Evolutionary conservation across 169 alveolate species (phyloP), one percentile per base, ranked within the genome.

Genomic region (Perkinsus marinus): DNA sequence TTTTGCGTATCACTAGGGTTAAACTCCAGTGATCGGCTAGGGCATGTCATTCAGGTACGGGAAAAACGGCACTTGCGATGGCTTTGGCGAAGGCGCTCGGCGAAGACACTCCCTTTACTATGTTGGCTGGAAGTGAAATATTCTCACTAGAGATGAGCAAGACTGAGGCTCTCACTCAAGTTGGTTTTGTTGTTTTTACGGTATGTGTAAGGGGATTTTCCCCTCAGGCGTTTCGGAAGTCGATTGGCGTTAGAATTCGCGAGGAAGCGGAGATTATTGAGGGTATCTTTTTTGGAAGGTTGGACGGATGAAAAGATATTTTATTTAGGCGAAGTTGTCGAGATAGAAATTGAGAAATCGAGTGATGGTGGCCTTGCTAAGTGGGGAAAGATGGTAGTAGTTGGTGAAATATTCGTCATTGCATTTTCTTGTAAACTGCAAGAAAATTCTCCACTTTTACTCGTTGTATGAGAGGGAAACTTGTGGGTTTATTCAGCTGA

Each of bases 21-120:
- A n/a, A n/a, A n/a, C n/a, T n/a, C n/a, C n/a, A n/a, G n/a, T n/a
- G n/a, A n/a, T n/a, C n/a, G n/a, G n/a, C n/a, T n/a, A n/a, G n/a
- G n/a, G n/a, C n/a, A n/a, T n/a, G n/a, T n/a, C n/a, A n/a, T n/a
- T 34, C 26, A 46, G 39, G 68, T 22, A 97, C 98, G 39, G 99
- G 99, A 68, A 98, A 98, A 93, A 98, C 99, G 47, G 99, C 99
- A 37, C 97, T 98, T 43, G 99, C 99, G 34, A 98, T 98, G 99
- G 99, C 99, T 91, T 98, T 99, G 95, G 99, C 99, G 26, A 98
- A 98, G 95, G 98, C 99, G 34, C 95, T 97, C 30, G 99, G 99
- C 39, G 98, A 96, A 39, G 99, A 97, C 92, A 97, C 99, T 38
- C 99, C 99, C 39, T 99, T 99, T 96, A 98, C 99, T 16, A 98